Base-by-base conservation (phyloP, 1,284 basidiomycete species). In the Leucocoprinus gongylophorus region DNA sequence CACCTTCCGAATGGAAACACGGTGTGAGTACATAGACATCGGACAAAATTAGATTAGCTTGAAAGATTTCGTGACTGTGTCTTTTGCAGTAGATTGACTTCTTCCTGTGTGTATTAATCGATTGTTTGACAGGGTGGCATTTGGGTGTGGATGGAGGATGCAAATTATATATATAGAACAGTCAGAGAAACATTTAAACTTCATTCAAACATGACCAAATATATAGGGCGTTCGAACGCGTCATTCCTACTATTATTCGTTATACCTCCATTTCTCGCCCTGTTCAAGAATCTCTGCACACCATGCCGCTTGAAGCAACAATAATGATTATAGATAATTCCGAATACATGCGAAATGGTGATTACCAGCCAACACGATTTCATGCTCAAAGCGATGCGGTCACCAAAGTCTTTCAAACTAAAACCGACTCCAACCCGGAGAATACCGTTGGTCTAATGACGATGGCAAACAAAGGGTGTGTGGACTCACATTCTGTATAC, bases 371-470 rank as follows among this genome's bases (percentile, higher is more conserved):
- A 32, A 88, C 86, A 29, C 81, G 85, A 58, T 93, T 94, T 67
- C 85, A 89, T 50, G 91, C 95, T 1, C 95, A 98, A 70, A 72
- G 85, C 13, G 95, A 99, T 70, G 92, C 95, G 2, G 90, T 95
- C 56, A 93, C 83, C 57, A 83, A 87, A 53, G 79, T 98, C 62
- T 97, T 97, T 70, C 85, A 88, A 64, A 86, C 91, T 53, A 99
- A 99, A 79, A 89, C 89, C 57, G 87, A 92, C 67, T 86, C 90
- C 37, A 97, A 99, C 72, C 93, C 95, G 23, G 97, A 99, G 73
- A 97, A 91, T 71, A 93, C 92, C 13, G 94, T 97, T 49, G 95
- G 95, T 5, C 71, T 98, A 51, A 97, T 99, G 94, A 95, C 93
- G 37, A 95, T 97, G 90, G 95, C 93, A 23, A 88, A 91, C 50